Evolutionary conservation across 306 rosid species (phyloP), one percentile per base, ranked within the genome.

Genomic region (Biancaea sappan): DNA sequence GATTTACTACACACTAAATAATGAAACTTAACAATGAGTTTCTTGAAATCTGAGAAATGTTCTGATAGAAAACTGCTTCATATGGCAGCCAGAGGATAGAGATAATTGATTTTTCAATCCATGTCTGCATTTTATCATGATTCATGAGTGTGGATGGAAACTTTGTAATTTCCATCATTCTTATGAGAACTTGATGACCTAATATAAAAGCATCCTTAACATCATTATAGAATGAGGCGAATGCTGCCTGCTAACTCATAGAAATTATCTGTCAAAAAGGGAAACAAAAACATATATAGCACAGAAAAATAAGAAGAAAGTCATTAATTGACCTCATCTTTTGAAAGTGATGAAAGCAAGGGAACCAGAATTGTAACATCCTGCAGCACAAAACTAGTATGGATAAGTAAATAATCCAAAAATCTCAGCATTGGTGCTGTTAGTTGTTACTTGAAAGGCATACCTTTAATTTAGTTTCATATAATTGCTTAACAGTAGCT

Each of bases 311-410:
- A 72, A 81, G 58, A 46, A 71, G 22, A 65, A 35, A 64, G 48
- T 25, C 24, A 81, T 48, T 51, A 25, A 65, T 48, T 78, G 38
- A 95, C 99, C 98, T 95, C 99, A 46, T 77, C 81, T 87, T 87
- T 95, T 70, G 98, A 81, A 73, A 95, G 96, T 2, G 97, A 92
- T 71, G 97, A 77, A 76, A 95, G 78, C 84, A 95, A 84, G 15
- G 99, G 99, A 76, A 95, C 96, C 57, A 95, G 97, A 83, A 95
- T 95, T 69, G 99, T 82, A 84, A 95, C 99, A 78, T 95, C 99
- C 99, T 88, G 96, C 78, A 82, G 75, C 31, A 63, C 61, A 77
- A 65, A 28, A 83, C 71, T 51, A 74, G 56, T 32, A 48, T 40
- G 71, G 66, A 74, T 66, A 72, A 85, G 67, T 37, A 83, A 83